Evolutionary conservation across 192 early-diverging fungal species (phyloP).

Genomic region (Gamsiella multidivaricata): DNA sequence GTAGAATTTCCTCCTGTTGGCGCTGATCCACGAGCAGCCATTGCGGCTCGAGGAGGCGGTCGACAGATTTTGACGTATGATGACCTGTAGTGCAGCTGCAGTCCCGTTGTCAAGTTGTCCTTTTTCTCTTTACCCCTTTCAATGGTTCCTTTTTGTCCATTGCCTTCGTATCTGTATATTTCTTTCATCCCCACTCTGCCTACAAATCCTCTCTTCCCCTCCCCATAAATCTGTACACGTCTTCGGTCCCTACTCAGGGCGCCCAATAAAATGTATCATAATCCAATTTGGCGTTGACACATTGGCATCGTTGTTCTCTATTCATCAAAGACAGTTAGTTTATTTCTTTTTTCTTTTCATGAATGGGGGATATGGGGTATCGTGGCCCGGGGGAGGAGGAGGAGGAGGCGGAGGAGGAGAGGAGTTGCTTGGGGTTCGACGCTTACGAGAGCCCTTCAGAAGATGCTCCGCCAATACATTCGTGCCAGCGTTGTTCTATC

Average conservation of each 20-base stretch:
- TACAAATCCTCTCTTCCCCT: background rate
- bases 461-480: no score
- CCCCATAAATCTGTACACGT: background rate
- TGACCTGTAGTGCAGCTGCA: slow-evolving; percentile 25
- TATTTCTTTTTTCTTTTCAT: background rate
- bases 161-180: background rate
- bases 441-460: no score
- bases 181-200: no score
- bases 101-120: background rate
- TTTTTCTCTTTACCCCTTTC: background rate
- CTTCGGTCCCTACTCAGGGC: background rate
- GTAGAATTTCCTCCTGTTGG: slow-evolving; percentile 28
- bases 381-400: no score
- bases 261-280: background rate
- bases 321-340: background rate
- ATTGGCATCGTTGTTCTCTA: background rate
- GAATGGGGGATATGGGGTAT: no score
- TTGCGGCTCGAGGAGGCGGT: slow-evolving; percentile 38
- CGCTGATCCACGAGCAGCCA: slow-evolving; percentile 30
- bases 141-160: no score
- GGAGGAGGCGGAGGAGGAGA: no score
- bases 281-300: no score
- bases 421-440: no score
- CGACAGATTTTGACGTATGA: slow-evolving; percentile 49
- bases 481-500: no score